Base-by-base conservation (phyloP, 164 flowering plant genomes). In the Sedum album region DNA sequence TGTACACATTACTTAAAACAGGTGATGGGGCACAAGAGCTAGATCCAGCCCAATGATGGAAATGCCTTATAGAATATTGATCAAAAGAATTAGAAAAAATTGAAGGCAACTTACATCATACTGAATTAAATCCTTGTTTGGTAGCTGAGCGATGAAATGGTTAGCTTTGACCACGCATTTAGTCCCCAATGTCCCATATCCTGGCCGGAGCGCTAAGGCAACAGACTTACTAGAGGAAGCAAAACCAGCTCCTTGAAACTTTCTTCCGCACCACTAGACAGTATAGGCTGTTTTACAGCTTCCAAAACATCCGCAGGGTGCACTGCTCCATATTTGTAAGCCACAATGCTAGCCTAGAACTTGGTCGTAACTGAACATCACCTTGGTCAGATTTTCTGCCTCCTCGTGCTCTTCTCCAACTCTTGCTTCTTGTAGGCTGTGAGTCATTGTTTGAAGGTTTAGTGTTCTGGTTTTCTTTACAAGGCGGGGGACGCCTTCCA, bases 91-190 rank as follows among this genome's bases (percentile, higher is more conserved):
- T 55, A 5, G 46, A 23, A 31, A 44, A 63, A 67, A 53, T 41
- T 61, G 31, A 44, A 30, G 64, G 38, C 5, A 72, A 31, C 95
- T 91, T 80, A 93, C 98, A 85, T 91, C 94, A 83, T 93, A 93
- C 51, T 93, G 97, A 74, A 80, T 83, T 79, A 93, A 81, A 75
- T 90, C 96, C 82, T 90, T 90, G 69, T 88, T 81, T 36, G 94
- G 92, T 68, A 93, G 74, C 75, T 88, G 84, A 13, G 93, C 86
- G 57, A 91, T 82, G 81, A 93, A 93, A 80, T 93, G 97, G 87
- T 93, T 93, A 38, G 97, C 97, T 78, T 89, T 93, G 4, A 93
- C 98, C 61, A 93, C 79, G 73, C 98, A 93, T 78, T 81, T 89
- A 33, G 86, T 82, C 74, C 98, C 98, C 48, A 80, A 69, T 65